Conservation (phyloP, 2,329 filamentous ascomycete genomes). For the Pseudocercospora ulei region DNA sequence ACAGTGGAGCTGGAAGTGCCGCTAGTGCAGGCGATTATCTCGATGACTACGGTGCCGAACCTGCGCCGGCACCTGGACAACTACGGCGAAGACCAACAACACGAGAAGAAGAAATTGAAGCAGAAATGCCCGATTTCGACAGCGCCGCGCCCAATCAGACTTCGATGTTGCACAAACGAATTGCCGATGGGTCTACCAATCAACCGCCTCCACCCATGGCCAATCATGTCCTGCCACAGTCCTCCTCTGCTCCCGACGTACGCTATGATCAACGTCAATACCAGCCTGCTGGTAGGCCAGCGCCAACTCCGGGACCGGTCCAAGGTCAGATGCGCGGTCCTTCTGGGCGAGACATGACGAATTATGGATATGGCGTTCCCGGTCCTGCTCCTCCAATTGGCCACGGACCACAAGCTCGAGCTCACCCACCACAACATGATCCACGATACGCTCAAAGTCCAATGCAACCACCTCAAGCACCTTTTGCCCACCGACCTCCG, state of each 20-base stretch:
- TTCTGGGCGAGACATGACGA: conserved; percentile 14
- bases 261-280: conserved; percentile 14
- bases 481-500: conserved; percentile 21
- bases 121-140: conserved; percentile 57
- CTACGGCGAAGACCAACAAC: conserved; percentile 20
- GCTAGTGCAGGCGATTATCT: conserved; percentile 19
- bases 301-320: conserved; percentile 7
- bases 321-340: too few species aligned
- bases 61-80: conserved; percentile 13
- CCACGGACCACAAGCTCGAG: conserved; percentile 14
- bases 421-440: conserved; percentile 14
- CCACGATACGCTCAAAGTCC: conserved; percentile 13
- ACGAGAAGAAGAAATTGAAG: conserved; percentile 41
- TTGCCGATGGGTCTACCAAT: conserved; percentile 27
- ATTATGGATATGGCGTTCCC: conserved; percentile 12
- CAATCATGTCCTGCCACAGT: conserved; percentile 16
- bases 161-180: conserved; percentile 27
- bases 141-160: conserved; percentile 34
- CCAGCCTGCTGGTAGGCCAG: conserved; percentile 6
- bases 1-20: conserved; percentile 12
- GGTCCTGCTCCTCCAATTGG: conserved; percentile 14
- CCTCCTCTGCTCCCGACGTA: conserved; percentile 16
- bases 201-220: conserved; percentile 13
- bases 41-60: conserved; percentile 19
- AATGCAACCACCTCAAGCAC: conserved; percentile 24